A percentile compares a stretch with the other conserved stretches of the same genome.
Conservation (phyloP, 2,329 filamentous ascomycete genomes). For the Spiromastix sp. region DNA sequence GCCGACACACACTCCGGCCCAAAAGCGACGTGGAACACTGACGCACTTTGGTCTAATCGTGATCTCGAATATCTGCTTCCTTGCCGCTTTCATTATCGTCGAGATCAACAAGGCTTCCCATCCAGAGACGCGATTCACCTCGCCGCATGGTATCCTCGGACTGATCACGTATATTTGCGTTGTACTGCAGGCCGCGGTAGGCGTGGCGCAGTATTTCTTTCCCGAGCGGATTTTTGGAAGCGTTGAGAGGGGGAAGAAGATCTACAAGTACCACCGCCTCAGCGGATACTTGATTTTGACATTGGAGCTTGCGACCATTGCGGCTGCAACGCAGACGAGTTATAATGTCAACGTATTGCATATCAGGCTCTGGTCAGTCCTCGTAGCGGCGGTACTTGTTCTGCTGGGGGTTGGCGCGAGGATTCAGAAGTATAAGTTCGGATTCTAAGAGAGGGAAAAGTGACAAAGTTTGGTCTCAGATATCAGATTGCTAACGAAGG, state of each 20-base stretch:
- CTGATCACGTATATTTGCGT: slow-evolving; percentile 61
- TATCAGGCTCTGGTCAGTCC: slow-evolving; percentile 66
- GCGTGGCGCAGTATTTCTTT: slow-evolving; percentile 70
- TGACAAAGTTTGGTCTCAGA: no score
- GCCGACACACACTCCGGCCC: slow-evolving; percentile 64
- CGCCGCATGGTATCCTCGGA: slow-evolving; percentile 74
- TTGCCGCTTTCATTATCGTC: slow-evolving; percentile 34
- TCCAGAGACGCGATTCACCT: slow-evolving; percentile 54
- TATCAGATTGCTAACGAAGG: no score
- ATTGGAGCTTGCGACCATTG: slow-evolving; percentile 62
- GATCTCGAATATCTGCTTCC: slow-evolving; percentile 37
- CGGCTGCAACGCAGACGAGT: slow-evolving; percentile 63
- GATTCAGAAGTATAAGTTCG: slow-evolving; percentile 76
- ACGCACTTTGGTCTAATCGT: slow-evolving; percentile 60
- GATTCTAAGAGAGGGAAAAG: no score
- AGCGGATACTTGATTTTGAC: slow-evolving; percentile 64
- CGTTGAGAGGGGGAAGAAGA: slow-evolving; percentile 63
- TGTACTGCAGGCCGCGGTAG: slow-evolving; percentile 62
- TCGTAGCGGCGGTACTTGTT: slow-evolving; percentile 56
- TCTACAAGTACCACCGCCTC: slow-evolving; percentile 84
- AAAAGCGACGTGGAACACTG: slow-evolving; percentile 57
- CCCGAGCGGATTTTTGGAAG: slow-evolving; percentile 63
- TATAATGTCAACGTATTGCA: slow-evolving; percentile 60
- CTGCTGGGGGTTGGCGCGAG: slow-evolving; percentile 64
- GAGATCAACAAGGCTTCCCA: slow-evolving; percentile 68